Base-by-base conservation (phyloP, 306 rosid genomes). In the Macrotyloma uniflorum region DNA sequence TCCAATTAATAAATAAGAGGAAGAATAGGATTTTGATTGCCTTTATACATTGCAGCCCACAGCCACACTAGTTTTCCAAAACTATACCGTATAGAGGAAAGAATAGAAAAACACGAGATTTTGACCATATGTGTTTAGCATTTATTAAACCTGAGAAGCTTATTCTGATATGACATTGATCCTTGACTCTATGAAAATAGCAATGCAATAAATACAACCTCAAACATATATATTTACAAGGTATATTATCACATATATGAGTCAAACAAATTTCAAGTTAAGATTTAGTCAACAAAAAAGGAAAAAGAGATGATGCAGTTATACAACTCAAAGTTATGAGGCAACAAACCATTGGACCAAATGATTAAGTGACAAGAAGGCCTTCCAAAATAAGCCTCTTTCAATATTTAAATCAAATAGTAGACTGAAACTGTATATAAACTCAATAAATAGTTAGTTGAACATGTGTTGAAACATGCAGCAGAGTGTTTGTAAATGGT, bases 51-150 rank as follows among this genome's bases (percentile, higher is more conserved):
- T 67, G 71, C 71, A 12, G 10, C n/a, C 68, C 63, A 65, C 40
- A 75, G 55, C 57, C 45, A 74, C 64, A 51, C 55, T 35, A 24
- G 55, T 33, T 67, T 79, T 75, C 72, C 38, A 80, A 58, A 65
- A 18, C 18, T 64, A 54, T 72, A 26, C 19, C 67, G n/a, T 26
- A 49, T 18, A 23, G 43, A 74, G 13, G 23, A 12, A 45, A 35
- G 71, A 70, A 55, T 45, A 33, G 59, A 61, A 70, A 24, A 49
- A 22, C 19, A 53, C 72, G 47, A 26, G 38, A 26, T 58, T 47
- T 65, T 43, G 58, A 71, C 65, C 46, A 67, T 46, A 24, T 14
- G 6, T 13, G 68, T 65, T 58, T 51, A 61, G 66, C 55, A 47
- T 32, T 63, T 49, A 65, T 75, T 69, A 61, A 55, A 74, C 40